A percentile compares a stretch with the other conserved stretches of the same genome.
These are phyloP conservation scores for Penicillium griseofulvum DNA, from an alignment of 2,329 filamentous ascomycete species.

Conservation along the genomic window DNA sequence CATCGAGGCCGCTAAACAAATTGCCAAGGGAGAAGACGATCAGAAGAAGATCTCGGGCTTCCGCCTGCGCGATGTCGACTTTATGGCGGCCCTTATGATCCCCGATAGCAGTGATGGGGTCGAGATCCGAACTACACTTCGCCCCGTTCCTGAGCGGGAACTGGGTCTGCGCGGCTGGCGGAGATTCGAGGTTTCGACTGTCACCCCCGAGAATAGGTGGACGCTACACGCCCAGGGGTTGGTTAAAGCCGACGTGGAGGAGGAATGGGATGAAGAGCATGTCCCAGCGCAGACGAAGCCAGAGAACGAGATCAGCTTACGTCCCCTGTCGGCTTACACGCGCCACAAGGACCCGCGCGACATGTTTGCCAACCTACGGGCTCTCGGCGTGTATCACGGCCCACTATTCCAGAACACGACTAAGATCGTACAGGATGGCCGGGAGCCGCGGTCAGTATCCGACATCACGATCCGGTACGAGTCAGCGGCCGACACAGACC, in stretches of 20 bases:
- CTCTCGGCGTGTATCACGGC: not conserved
- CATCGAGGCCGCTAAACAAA: not conserved
- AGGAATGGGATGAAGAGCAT: no score
- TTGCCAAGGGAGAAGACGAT: not conserved
- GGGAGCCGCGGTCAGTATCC: not conserved
- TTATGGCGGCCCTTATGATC: not conserved
- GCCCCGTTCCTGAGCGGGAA: not conserved
- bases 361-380: not conserved
- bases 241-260: not conserved
- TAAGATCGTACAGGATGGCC: not conserved
- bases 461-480: not conserved
- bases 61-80: not conserved
- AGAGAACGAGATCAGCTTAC: no score
- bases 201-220: not conserved
- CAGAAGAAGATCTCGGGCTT: not conserved
- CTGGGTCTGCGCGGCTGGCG: not conserved
- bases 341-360: not conserved
- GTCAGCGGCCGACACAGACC: not conserved
- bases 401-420: not conserved
- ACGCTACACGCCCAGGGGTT: not conserved
- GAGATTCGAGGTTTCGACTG: not conserved
- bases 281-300: no score
- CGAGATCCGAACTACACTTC: not conserved
- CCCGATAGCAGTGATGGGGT: not conserved
- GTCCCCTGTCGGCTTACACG: not conserved